Evolutionary conservation across 176 grass and related monocot genomes (phyloP), one percentile per base, ranked within the genome.

Genomic region (Neostapfia colusana): DNA sequence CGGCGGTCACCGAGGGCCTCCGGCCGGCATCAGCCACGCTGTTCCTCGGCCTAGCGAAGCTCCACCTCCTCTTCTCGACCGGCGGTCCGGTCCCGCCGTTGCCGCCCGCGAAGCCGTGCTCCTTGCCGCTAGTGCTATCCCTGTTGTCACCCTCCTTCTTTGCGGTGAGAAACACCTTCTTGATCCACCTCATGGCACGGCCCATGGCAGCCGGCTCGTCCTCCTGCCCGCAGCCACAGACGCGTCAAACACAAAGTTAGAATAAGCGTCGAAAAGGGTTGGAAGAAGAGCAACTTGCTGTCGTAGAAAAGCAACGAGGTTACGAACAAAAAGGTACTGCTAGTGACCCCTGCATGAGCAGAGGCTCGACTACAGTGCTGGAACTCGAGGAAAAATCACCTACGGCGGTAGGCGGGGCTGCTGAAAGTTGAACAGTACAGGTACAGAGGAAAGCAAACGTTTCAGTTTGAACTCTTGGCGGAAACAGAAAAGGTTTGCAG

Each of bases 41-140:
- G 79, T 45, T 87, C 87, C 79, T 86, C 10, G 87, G 69, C 79
- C 84, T 92, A 8, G 56, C 85, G 67, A 99, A 99, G 77, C 95
- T 99, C 95, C 95, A 92, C 59, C 95, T 88, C 82, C 79, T 90
- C 82, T 77, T 98, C 68, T 98, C 91, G 20, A 65, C 54, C 57
- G 75, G 73, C 16, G 69, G 58, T 11, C 42, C 68, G 62, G 37
- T 6, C 31, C 81, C 41, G 42, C 80, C 31, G 31, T 31, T 31
- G 31, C 31, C 31, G 44, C 28, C 54, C 7, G 16, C 61, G 20
- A 66, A 58, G 41, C 15, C 36, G 42, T 36, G 68, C 16, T 68
- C 74, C 73, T 72, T 72, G 7, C n/a, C n/a, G n/a, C n/a, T n/a
- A n/a, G n/a, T n/a, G n/a, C 59, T 21, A 0, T 51, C 35, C 8